phyloP scores from a whole-genome alignment of 1,139 yeast species.

The Kluyveromyces sp. region DNA sequence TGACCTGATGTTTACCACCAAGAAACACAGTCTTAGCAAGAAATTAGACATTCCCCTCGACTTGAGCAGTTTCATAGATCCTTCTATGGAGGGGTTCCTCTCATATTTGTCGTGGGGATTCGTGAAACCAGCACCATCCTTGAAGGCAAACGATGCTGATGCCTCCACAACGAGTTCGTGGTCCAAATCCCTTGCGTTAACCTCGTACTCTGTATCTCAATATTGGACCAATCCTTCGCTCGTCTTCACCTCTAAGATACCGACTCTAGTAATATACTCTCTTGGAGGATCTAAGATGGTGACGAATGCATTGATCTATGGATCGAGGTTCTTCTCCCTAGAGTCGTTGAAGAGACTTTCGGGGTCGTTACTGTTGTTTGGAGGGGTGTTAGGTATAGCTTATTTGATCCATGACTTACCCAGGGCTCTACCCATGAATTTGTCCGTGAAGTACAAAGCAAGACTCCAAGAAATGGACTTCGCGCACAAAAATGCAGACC shows the following conservation, averaged over 20 bases:
- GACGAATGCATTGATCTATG: slow-evolving; percentile 30
- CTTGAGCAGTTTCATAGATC: slow-evolving; percentile 69
- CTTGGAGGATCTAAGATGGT: slow-evolving; percentile 33
- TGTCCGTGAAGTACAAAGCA: slow-evolving; percentile 60
- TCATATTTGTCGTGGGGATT: slow-evolving; percentile 28
- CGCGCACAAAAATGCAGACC: slow-evolving; percentile 65
- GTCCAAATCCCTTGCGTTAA: slow-evolving; percentile 18
- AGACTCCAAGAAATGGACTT: slow-evolving; percentile 66
- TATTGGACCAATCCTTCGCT: slow-evolving; percentile 31
- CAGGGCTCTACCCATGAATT: slow-evolving; percentile 77
- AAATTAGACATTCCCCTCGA: slow-evolving; percentile 54
- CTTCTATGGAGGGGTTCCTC: slow-evolving; percentile 52
- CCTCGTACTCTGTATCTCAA: slow-evolving; percentile 21
- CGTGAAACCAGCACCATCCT: slow-evolving; percentile 8
- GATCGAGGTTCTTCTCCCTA: slow-evolving; percentile 32
- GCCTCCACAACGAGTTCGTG: background rate
- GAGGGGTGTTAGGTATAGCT: slow-evolving; percentile 52
- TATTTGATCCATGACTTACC: slow-evolving; percentile 78
- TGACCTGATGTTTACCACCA: slow-evolving; percentile 76
- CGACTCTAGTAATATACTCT: slow-evolving; percentile 31
- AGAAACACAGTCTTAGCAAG: slow-evolving; percentile 56
- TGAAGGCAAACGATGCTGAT: background rate
- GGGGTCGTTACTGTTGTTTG: slow-evolving; percentile 40
- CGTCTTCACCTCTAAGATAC: slow-evolving; percentile 30
- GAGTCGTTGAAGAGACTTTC: slow-evolving; percentile 29